Evolutionary conservation across 2,329 filamentous ascomycete species (phyloP), one percentile per base, ranked within the genome.

Genomic region (Fusarium sp.): DNA sequence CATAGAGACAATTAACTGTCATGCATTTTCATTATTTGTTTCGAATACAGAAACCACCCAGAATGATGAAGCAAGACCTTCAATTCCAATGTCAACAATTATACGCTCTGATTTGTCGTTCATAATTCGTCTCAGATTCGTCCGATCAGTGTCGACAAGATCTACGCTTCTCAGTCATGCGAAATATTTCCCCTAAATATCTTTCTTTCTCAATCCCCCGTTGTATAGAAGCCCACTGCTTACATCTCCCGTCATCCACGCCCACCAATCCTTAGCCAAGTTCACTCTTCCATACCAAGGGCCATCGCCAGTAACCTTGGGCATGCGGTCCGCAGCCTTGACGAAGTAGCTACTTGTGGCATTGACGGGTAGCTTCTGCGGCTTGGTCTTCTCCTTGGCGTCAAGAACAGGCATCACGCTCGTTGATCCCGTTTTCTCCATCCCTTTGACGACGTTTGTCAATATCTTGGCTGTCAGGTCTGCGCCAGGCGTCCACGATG

Each of bases 401-500:
- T 64, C 50, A 14, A 82, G 78, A 2, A 79, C 71, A 0, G 88
- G 87, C 20, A 82, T 80, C 1, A 83, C 84, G 19, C 76, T 80
- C 2, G 76, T 79, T 14, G 82, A 80, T 0, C 79, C 78, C 22
- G 83, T 80, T 19, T 80, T 75, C 43, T 82, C 77, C 84, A 90
- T 88, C 53, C 82, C 71, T 43, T 83, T 84, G 60, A 88, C 71
- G 4, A 90, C 76, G 0, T 85, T 80, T 6, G 82, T 79, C 5
- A 86, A 75, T 7, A 86, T 79, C 50, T 79, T 80, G 1, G 82
- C 81, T 37, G 76, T 78, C 1, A 81, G 80, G 60, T 92, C 89
- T 1, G 87, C 85, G 4, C 89, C 89, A 0, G 90, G 83, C 0
- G 90, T 92, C 90, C 90, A 93, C 0, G 85, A 85, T 0, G 85